Evolutionary conservation across 495 filamentous ascomycete genomes (phyloP), one percentile per base, ranked within the genome.

Genomic region (Neurospora sp.): DNA sequence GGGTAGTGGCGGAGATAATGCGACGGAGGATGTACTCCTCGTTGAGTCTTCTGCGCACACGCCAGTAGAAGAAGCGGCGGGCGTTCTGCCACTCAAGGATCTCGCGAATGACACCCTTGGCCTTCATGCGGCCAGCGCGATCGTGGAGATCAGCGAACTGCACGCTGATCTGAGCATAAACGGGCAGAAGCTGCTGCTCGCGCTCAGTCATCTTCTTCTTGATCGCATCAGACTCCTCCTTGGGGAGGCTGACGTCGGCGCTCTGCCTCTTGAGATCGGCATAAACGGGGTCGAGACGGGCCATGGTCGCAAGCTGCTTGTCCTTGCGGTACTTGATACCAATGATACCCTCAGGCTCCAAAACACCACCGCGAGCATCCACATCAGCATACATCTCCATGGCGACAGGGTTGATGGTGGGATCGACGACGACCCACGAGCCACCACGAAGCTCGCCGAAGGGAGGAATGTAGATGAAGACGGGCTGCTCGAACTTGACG

Each of bases 331-430:
- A 99, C 85, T 98, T 99, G 90, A 99, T 97, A 81, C 92, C 92
- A 72, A 99, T 91, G 79, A 98, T 98, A 85, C 96, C 96, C 84
- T 99, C 96, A 20, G 96, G 96, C 83, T 99, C 96, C 75, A 99
- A 89, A 71, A 99, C 94, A 91, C 96, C 96, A 80, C 94, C 96
- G 76, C 96, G 96, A 71, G 96, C 84, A 62, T 99, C 96, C 74
- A 94, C 93, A 79, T 99, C 96, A 71, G 96, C 96, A 81, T 99
- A 99, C 96, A 99, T 99, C 84, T 99, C 96, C 96, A 99, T 99
- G 79, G 90, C 90, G 74, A 93, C 89, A 16, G 92, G 89, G 87
- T 98, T 98, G 85, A 99, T 99, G 70, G 96, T 98, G 35, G 96
- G 96, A 82, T 99, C 96, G 75, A 99, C 92, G 71, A 99, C 96